Base-by-base conservation (phyloP, 306 rosid species). In the Cicer arietinum region DNA sequence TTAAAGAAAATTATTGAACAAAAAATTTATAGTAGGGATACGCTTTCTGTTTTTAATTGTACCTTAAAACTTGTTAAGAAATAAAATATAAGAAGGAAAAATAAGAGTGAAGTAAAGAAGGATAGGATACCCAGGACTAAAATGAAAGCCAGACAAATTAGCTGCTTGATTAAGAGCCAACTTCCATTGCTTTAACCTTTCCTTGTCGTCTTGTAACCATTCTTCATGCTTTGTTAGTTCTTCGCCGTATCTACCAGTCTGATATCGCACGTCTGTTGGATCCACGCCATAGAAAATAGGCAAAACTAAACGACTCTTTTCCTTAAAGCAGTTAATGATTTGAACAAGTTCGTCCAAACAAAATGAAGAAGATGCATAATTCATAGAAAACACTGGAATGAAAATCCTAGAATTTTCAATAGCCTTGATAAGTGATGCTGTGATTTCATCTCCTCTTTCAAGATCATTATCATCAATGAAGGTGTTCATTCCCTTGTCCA, bases 341-440 rank as follows among this genome's bases (percentile, higher is more conserved):
- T 16, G 25, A 8, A 43, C 50, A 64, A 65, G 37, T 65, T 65
- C 70, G 0, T 65, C 52, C 6, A 42, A 43, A 17, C 52, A 42
- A 43, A 43, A 42, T 5, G 52, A 65, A 17, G 52, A 65, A 65
- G 35, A 4, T 8, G 68, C 68, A 16, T 63, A 63, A 25, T 63
- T 14, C 0, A 2, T 0, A 8, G 68, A 63, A 11, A 63, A 63
- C 0, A 40, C 48, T 2, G 11, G 10, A 14, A 40, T 14, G 6
- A 8, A 4, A 63, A 63, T 63, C n/a, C 22, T n/a, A 0, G 68
- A 63, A 3, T 40, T 2, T 40, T 63, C 30, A 14, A 63, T 63
- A 12, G 17, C 8, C 0, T 60, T 35, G 2, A 11, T 3, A 6
- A 63, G 68, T 1, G 68, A 14, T n/a, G 48, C 4, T 40, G 13